phyloP scores from a whole-genome alignment of 129 eudicot genomes.

The Cynara cardunculus region DNA sequence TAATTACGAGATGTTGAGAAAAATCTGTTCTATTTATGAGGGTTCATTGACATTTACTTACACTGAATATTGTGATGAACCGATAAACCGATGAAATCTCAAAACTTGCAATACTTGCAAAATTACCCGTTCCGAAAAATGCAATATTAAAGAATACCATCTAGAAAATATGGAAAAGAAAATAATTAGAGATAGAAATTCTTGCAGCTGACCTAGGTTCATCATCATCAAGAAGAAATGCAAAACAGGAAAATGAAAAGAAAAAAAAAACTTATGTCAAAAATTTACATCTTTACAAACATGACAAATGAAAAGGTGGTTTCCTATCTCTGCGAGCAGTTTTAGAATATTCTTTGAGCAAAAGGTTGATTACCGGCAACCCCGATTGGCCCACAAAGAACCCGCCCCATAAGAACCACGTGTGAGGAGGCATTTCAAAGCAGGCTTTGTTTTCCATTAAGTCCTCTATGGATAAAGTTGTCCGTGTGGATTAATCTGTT shows the following conservation, averaged over 20 bases:
- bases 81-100: conserved; percentile 98
- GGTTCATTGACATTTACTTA: conserved; percentile 39
- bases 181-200: conserved; percentile 6
- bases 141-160: conserved; percentile 92
- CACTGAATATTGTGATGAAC: conserved; percentile 94
- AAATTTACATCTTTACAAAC: too few species aligned
- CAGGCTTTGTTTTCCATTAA: too few species aligned
- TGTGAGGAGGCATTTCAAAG: too few species aligned
- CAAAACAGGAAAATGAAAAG: too few species aligned
- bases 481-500: too few species aligned
- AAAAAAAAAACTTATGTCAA: too few species aligned
- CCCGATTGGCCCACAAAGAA: too few species aligned
- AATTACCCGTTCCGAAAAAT: conserved; percentile 96
- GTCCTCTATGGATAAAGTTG: too few species aligned
- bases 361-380: neutral
- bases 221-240: too few species aligned
- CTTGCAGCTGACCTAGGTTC: neutral
- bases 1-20: neutral
- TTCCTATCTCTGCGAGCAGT: too few species aligned
- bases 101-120: conserved; percentile 98
- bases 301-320: too few species aligned
- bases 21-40: conserved; percentile 2
- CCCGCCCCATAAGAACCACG: too few species aligned
- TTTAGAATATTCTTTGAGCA: neutral
- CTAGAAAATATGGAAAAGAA: conserved; percentile 32